Evolutionary conservation across 352 stramenopile species (phyloP), one percentile per base, ranked within the genome.

Genomic region (Pythium diclinum): DNA sequence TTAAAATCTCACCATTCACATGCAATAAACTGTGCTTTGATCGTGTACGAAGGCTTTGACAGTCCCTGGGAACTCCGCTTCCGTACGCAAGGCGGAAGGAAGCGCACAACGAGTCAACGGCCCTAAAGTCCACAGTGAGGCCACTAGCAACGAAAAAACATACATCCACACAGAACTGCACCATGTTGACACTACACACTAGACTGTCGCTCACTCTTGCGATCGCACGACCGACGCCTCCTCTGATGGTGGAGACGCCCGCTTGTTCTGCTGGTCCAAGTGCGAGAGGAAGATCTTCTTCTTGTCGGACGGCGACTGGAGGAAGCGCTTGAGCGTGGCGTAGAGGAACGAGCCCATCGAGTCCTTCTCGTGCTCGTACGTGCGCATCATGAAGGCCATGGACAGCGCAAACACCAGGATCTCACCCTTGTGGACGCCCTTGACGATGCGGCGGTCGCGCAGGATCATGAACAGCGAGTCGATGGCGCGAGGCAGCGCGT

Each of bases 321-420:
- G 56, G 61, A 90, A 92, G n/a, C 83, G 81, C 71, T 85, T 87
- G 75, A 92, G 83, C 8, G 77, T 86, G 47, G 68, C 82, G 63
- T 79, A 78, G 25, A 92, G 42, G 56, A 92, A 87, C 23, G 79
- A 70, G 42, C 73, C 81, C 73, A 92, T 79, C 4, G 81, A 75
- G 63, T 85, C 73, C 36, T 79, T 90, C 61, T 92, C 83, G 49
- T 87, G 76, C 83, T 94, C 84, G 58, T 92, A 94, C 61, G 74
- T 90, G 69, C 87, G 89, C 86, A 93, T 93, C 69, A 94, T 87
- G 48, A 85, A 71, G 9, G 79, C 74, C 84, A 93, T 94, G 9
- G 84, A 94, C 13, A 72, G 71, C 25, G 83, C 83, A 57, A 93
- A 94, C 42, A 94, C 74, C 49, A 81, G 71, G 33, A 92, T 75